Evolutionary conservation across 768 basidiomycete genomes (phyloP).

Genomic region (Leccinellum luteum): DNA sequence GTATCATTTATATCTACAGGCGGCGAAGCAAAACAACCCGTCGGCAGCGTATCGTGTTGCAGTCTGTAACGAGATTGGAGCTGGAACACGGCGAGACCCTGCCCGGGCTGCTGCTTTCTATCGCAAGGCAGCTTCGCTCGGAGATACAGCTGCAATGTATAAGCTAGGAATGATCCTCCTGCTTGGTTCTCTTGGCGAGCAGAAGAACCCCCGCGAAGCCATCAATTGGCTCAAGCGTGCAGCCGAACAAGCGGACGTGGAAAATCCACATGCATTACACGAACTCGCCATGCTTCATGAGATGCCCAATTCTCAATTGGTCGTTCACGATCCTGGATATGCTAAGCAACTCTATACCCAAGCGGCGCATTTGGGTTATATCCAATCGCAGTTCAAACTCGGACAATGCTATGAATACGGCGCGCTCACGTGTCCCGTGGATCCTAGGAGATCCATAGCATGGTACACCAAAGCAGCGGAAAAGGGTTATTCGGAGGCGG

Average conservation of each 20-base stretch:
- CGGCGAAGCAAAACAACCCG: slow-evolving; percentile 95
- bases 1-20: slow-evolving; percentile 95
- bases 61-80: slow-evolving; percentile 98
- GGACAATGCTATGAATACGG: slow-evolving; percentile 97
- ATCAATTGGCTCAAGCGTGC: slow-evolving; percentile 93
- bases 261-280: slow-evolving; percentile 96
- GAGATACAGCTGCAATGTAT: slow-evolving; percentile 98
- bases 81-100: slow-evolving; percentile 87
- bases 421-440: slow-evolving; percentile 80
- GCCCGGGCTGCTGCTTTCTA: slow-evolving; percentile 92
- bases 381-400: slow-evolving; percentile 91
- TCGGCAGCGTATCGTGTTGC: slow-evolving; percentile 95
- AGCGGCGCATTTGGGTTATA: slow-evolving; percentile 91
- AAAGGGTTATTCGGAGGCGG: slow-evolving; percentile 92
- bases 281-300: slow-evolving; percentile 91
- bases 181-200: slow-evolving; percentile 78
- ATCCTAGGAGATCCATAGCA: slow-evolving; percentile 90
- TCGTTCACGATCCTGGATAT: slow-evolving; percentile 77
- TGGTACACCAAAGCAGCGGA: slow-evolving; percentile 99
- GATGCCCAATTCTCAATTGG: slow-evolving; percentile 58
- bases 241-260: slow-evolving; percentile 95
- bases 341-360: slow-evolving; percentile 86
- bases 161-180: slow-evolving; percentile 99
- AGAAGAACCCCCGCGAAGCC: slow-evolving; percentile 85
- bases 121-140: slow-evolving; percentile 92